These are phyloP conservation scores for Colletotrichum sp. DNA, from an alignment of 2,329 filamentous ascomycete species.

Conservation along the genomic window DNA sequence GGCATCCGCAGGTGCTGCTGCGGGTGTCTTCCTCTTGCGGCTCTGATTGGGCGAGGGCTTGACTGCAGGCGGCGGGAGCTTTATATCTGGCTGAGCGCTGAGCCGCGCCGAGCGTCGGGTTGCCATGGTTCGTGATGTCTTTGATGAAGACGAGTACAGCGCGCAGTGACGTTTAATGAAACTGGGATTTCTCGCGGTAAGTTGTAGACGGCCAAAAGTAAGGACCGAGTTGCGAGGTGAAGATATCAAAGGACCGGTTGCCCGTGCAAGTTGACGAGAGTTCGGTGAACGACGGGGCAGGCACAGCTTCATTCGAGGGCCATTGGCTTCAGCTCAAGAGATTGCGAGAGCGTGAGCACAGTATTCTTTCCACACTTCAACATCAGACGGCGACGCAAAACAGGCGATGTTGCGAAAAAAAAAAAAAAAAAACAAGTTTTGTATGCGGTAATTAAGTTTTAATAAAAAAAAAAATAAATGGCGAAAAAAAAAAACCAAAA, in stretches of 20 bases:
- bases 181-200: neutral
- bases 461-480: too few species aligned
- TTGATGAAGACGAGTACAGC: too few species aligned
- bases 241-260: neutral
- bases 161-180: too few species aligned
- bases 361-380: neutral
- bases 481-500: too few species aligned
- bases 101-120: constrained; percentile 47
- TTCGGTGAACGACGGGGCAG: neutral
- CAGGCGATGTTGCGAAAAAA: neutral
- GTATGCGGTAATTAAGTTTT: too few species aligned
- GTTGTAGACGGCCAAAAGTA: neutral
- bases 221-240: neutral
- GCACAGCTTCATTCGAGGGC: neutral
- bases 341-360: neutral
- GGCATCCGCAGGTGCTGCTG: constrained; percentile 7
- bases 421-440: too few species aligned
- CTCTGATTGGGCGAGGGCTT: constrained; percentile 24
- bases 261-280: neutral
- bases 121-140: constrained; percentile 11
- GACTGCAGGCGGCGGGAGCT: constrained; percentile 19
- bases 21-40: constrained; percentile 39
- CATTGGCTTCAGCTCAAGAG: neutral
- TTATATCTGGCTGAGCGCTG: constrained; percentile 30
- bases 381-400: neutral